Base-by-base conservation (phyloP, 352 stramenopile species). In the Globisporangium mamillatum region DNA sequence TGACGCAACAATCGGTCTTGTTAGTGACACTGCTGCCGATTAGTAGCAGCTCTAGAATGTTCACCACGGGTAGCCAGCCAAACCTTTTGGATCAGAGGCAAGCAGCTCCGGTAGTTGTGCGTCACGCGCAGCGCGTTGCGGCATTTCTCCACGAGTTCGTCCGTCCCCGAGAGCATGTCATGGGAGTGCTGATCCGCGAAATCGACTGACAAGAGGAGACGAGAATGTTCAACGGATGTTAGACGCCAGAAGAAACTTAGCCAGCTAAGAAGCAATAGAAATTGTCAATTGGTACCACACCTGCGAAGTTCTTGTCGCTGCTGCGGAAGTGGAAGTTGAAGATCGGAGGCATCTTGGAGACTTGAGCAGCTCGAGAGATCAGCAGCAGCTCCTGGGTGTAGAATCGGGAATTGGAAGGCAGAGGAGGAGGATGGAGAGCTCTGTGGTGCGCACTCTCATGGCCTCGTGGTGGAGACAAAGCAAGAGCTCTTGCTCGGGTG, bases 51-150 rank as follows among this genome's bases (percentile, higher is more conserved):
- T 57, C 22, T 20, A 25, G 48, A 32, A 25, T 48, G 4, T 16
- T 48, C 38, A 38, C 7, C 32, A 10, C 3, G 12, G 18, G 14
- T 6, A 20, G 6, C 16, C 24, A 32, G 14, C 46, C 55, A 10
- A 52, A 41, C 80, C 65, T 74, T 77, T 59, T 86, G 81, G 46
- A 89, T 82, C 12, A 85, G 68, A 9, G 72, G 38, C 14, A 84
- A 72, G 63, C 79, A 89, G 36, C 81, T 76, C 3, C 79, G 63
- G 64, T 89, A 89, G 50, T 67, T 64, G 66, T 87, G 71, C 34
- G 81, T 70, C 71, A 69, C 46, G 22, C 50, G 34, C 34, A 87
- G 53, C 27, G 78, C 75, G 27, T 63, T 71, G 34, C 74, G 75
- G 16, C 76, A 70, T 36, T 76, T 75, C 24, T 61, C 54, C 25